A percentile compares a stretch with the other conserved stretches of the same genome.
phyloP scores from a whole-genome alignment of 345 rosid species.

The Melastoma malabathricum region DNA sequence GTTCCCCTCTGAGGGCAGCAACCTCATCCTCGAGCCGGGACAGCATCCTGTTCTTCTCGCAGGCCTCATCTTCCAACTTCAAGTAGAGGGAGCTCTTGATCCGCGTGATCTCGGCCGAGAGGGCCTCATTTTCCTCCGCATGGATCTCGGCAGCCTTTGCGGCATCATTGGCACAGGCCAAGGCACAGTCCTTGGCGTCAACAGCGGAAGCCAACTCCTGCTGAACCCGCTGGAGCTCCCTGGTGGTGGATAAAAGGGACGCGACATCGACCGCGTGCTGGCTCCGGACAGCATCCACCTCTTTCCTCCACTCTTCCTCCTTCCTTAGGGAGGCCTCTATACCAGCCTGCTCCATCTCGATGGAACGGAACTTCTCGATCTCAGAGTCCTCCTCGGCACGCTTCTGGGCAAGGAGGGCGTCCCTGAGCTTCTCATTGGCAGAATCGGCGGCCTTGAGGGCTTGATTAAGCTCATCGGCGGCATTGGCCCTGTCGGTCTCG shows the following conservation, averaged over 20 bases:
- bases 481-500: slow-evolving; percentile 66
- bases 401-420: slow-evolving; percentile 80
- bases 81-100: slow-evolving; percentile 70
- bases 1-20: slow-evolving; percentile 41
- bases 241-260: slow-evolving; percentile 52
- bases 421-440: slow-evolving; percentile 61
- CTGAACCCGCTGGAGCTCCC: slow-evolving; percentile 60
- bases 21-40: slow-evolving; percentile 23
- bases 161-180: slow-evolving; percentile 85
- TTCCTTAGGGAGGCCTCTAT: slow-evolving; percentile 71
- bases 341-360: slow-evolving; percentile 83
- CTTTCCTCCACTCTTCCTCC: slow-evolving; percentile 74
- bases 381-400: slow-evolving; percentile 71
- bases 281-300: slow-evolving; percentile 56
- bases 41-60: slow-evolving; percentile 32
- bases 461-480: slow-evolving; percentile 60
- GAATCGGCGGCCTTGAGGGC: slow-evolving; percentile 51
- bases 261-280: slow-evolving; percentile 81
- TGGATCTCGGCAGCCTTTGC: slow-evolving; percentile 75
- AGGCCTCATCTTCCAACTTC: slow-evolving; percentile 37
- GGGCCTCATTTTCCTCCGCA: slow-evolving; percentile 61
- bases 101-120: slow-evolving; percentile 55
- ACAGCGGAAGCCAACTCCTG: slow-evolving; percentile 54
- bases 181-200: slow-evolving; percentile 77
- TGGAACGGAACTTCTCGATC: slow-evolving; percentile 78